Base-by-base conservation (phyloP, 352 stramenopile species). In the Pythium monospermum region DNA sequence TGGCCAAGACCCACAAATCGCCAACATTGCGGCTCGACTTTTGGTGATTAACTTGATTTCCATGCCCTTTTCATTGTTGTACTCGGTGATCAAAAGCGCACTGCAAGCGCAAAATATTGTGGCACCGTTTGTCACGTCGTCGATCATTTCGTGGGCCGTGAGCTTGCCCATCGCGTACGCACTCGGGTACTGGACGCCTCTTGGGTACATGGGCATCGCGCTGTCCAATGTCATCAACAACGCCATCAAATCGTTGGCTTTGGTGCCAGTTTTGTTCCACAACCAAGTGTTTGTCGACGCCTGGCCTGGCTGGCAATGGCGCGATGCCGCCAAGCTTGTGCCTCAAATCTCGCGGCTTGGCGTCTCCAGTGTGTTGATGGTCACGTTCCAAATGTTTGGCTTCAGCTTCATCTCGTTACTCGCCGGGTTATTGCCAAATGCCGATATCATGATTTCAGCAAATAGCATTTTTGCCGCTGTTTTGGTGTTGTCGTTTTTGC, bases 51-150 rank as follows among this genome's bases (percentile, higher is more conserved):
- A 55, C 31, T 18, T 73, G 36, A 49, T 68, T 3, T 54, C 70
- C 15, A 39, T 81, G 18, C 66, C 68, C 2, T 74, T 79, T 12
- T 66, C 57, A 19, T 71, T 86, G 53, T 48, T 75, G 40, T 85
- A 75, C 57, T 61, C 68, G 1, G 58, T 84, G n/a, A 50, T 76
- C 22, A 74, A 74, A 11, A 81, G 74, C 53, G 66, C 68, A 3
- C 47, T 88, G 6, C 72, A 86, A 52, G 70, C 74, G 3, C 77
- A 88, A 49, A 80, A 85, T 53, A 78, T 86, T n/a, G 71, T 82
- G 4, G 51, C 68, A 19, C 75, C 77, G 6, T 80, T 85, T 21
- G 64, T 78, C 3, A 4, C 68, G 25, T 53, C 64, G 15, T 73
- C 72, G 15, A n/a, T 74, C 8, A 47, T 71, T 19, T 68, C 71